Evolutionary conservation across 2,329 filamentous ascomycete genomes (phyloP), one percentile per base, ranked within the genome.

Genomic region (Trichoderma hamatum): DNA sequence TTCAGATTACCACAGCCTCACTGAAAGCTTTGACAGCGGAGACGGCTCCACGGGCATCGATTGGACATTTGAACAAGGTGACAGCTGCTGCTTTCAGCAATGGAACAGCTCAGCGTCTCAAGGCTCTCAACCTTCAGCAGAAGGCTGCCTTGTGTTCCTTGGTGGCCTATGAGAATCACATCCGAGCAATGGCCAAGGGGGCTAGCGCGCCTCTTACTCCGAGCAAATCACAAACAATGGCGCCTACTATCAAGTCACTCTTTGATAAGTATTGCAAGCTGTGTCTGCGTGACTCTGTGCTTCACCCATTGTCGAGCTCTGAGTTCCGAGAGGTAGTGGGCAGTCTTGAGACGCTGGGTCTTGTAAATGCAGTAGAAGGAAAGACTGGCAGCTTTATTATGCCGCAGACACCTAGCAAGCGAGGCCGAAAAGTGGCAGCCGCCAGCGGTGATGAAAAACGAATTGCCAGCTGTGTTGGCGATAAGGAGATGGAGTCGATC

Each of bases 321-420:
- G 96, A 99, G 79, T 99, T 99, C 79, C 89, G 94, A 69, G 96
- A 99, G 79, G 94, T 99, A 5, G 85, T 97, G 24, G 90, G 91
- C 43, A 96, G 93, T 74, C 81, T 99, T 64, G 96, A 99, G 82
- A 96, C 94, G 0, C 82, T 97, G 58, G 94, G 93, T 1, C 83
- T 98, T 26, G 85, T 97, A 6, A 90, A 78, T 80, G 90, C 81
- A 75, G 92, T 82, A 77, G 93, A 86, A 82, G 92, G 83, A 74
- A 93, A 87, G 82, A 90, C 83, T 61, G 92, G 88, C 56, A 92
- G 86, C 72, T 90, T 92, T 76, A 80, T 87, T 54, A 81, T 83
- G 75, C 76, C 88, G 36, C 88, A 89, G 71, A 93, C 92, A 10
- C 92, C 92, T 1, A 92, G 90, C 73, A 91, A 90, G 75, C 88